phyloP scores from a whole-genome alignment of 306 rosid species.

The Astragalus membranaceus region DNA sequence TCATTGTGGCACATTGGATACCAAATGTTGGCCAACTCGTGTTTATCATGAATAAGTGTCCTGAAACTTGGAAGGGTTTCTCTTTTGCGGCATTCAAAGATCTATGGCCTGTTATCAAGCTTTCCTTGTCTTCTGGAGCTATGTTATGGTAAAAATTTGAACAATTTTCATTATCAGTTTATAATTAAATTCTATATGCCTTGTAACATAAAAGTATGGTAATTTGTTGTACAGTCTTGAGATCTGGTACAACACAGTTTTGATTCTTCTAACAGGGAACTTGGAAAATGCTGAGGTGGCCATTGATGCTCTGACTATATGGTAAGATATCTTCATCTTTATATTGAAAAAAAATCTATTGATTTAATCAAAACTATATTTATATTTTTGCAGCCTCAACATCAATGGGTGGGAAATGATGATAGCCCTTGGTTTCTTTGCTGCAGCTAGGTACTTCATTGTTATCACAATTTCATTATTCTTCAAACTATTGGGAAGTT shows the following conservation, averaged over 20 bases:
- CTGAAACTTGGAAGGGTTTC: slow-evolving; percentile 62
- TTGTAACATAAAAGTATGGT: neutral
- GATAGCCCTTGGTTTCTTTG: slow-evolving; percentile 55
- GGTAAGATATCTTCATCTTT: slow-evolving; percentile 28
- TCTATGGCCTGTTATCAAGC: slow-evolving; percentile 51
- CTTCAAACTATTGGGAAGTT: neutral
- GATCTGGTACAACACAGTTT: slow-evolving; percentile 53
- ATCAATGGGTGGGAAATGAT: slow-evolving; percentile 57
- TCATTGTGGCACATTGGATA: slow-evolving; percentile 42
- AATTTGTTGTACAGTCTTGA: slow-evolving; percentile 39
- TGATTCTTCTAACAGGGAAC: slow-evolving; percentile 53
- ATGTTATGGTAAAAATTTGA: slow-evolving; percentile 49
- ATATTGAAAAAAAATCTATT: neutral
- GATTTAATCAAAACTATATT: neutral
- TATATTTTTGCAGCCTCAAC: slow-evolving; percentile 39
- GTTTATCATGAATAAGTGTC: slow-evolving; percentile 38
- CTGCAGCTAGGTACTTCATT: slow-evolving; percentile 44
- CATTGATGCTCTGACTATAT: slow-evolving; percentile 50
- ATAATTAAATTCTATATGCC: neutral
- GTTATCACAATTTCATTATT: neutral
- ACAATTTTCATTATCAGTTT: neutral
- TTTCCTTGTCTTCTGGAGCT: slow-evolving; percentile 57
- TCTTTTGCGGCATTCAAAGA: slow-evolving; percentile 50
- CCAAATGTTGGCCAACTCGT: slow-evolving; percentile 49
- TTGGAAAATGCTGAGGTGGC: slow-evolving; percentile 47